Evolutionary conservation across 1,139 yeast species (phyloP), one percentile per base, ranked within the genome.

Genomic region (Debaryomyces sp.): DNA sequence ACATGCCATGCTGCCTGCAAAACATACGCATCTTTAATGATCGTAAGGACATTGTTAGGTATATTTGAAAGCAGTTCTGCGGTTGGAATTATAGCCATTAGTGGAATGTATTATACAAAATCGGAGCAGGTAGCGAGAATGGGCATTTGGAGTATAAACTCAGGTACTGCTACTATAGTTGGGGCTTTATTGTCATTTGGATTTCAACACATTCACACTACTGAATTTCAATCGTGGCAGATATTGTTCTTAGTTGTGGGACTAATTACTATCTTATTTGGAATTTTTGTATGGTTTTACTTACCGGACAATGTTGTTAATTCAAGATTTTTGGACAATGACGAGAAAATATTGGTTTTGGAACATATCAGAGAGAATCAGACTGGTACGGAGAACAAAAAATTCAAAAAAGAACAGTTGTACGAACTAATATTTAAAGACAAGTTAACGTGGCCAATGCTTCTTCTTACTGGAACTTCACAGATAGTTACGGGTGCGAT

Each of bases 401-500:
- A 36, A 17, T 59, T 53, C 52, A 54, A 60, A 15, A 59, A 56
- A 26, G 48, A 55, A 13, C 77, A 73, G 43, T 43, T 72, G 8
- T 50, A 50, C n/a, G 75, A 71, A 49, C 57, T 70, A 30, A 53
- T 68, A n/a, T 56, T 70, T 38, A 53, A 54, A 13, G 77, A 73
- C 52, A 62, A 60, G 44, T 67, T 67, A 39, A 72, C 77, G 8
- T 73, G 77, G 76, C 62, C 72, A 12, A 64, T 68, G 56, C 57
- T 71, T 40, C 49, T 70, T 12, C 58, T 73, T 41, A 71, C 76
- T 1, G 47, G 73, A 1, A 56, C 69, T 4, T 63, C 73, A 26
- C 72, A 70, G 64, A 70, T 73, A 27, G 73, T 73, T 4, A 72
- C 77, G 2, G 78, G 78, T 8, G 74, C 76, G 2, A 66, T 73